Base-by-base conservation (phyloP, 1,284 basidiomycete species). In the Dichomitus squalens region DNA sequence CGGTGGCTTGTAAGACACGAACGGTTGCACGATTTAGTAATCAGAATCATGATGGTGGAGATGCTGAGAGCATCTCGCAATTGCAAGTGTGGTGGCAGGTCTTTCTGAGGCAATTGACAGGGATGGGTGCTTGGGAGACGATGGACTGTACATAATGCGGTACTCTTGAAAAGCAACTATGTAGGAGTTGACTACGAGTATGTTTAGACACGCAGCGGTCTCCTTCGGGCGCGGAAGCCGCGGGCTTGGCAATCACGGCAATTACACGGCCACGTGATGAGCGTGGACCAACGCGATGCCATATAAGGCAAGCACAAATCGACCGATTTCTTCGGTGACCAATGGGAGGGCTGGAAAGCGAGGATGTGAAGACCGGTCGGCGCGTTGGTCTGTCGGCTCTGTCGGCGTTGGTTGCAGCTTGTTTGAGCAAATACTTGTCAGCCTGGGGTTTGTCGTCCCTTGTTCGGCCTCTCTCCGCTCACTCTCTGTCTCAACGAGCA, bases 281-380 rank as follows among this genome's bases (percentile, higher is more conserved):
- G 21, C 50, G 49, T 33, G 11, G 20, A 21, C 0, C 3, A 1
- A 33, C 20, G 40, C 48, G 16, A 57, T 57, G 54, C 58, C 49
- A 20, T 20, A 46, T 44, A 41, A 33, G 21, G 20, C n/a, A 9
- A 6, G 21, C 16, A 48, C 41, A 54, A 56, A 69, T 71, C 64
- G 67, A 60, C 58, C 61, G 69, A 71, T 66, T 71, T 65, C 47
- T 11, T 21, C 12, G 16, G 40, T 25, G 61, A 61, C 69, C 69
- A 71, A 71, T 71, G 53, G 58, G 61, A 57, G 50, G 20, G 18
- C 52, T 48, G 2, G 46, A 2, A 50, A 31, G 20, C 18, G 36
- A 35, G 43, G 52, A 54, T 53, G 58, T 55, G 61, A 59, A 55
- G 59, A 44, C 25, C 33, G 38, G 40, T n/a, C 14, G 14, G 11